phyloP scores from a whole-genome alignment of 495 filamentous ascomycete genomes.

The Xylaria cubensis region DNA sequence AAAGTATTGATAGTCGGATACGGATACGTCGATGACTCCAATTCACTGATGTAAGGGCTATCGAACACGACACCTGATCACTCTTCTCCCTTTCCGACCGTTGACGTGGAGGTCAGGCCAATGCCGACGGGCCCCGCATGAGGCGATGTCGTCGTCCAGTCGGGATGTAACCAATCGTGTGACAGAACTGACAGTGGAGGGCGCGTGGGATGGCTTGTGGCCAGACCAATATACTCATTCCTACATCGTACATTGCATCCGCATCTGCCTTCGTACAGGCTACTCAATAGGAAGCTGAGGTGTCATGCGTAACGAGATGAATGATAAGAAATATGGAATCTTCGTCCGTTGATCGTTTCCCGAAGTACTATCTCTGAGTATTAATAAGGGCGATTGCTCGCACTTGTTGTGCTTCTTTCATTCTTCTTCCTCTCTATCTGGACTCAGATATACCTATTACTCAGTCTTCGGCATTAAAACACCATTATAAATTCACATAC shows the following conservation, averaged over 20 bases:
- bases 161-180: neutral
- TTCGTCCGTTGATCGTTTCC: neutral
- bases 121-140: neutral
- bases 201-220: slow-evolving; percentile 4
- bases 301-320: neutral
- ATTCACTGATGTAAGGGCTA: neutral
- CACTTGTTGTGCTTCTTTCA: neutral
- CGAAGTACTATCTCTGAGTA: neutral
- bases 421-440: neutral
- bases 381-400: neutral
- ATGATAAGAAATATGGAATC: neutral
- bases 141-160: slow-evolving; percentile 4
- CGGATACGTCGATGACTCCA: neutral
- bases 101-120: neutral
- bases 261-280: neutral
- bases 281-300: neutral
- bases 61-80: neutral
- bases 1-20: neutral
- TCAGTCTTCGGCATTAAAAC: neutral
- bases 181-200: neutral
- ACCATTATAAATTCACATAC: neutral
- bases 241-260: neutral
- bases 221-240: neutral
- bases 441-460: neutral
- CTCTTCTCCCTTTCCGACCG: neutral